A percentile compares a stretch with the other conserved stretches of the same genome.
Evolutionary conservation across 306 rosid species (phyloP).

Genomic region (Albizia julibrissin): DNA sequence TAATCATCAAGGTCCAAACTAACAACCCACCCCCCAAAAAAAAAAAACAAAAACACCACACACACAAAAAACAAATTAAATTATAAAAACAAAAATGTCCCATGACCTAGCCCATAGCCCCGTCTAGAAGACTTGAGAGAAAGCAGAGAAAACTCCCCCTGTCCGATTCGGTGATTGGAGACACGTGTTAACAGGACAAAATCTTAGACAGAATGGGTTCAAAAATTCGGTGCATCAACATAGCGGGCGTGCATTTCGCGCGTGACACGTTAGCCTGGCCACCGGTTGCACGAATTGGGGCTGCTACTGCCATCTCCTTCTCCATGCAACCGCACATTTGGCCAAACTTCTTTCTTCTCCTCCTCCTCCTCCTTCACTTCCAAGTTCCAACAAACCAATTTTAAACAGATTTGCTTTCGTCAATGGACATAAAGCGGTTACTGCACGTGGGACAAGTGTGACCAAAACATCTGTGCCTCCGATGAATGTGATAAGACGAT

Average conservation of each 20-base stretch:
- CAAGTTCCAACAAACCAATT: too few species aligned
- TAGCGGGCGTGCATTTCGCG: background rate
- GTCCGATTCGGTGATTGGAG: too few species aligned
- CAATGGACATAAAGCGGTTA: background rate
- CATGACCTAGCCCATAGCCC: background rate
- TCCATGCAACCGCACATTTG: constrained; percentile 23
- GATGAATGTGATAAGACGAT: background rate
- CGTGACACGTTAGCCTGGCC: background rate
- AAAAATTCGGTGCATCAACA: background rate
- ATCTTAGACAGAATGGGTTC: background rate
- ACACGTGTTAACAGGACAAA: constrained; percentile 2
- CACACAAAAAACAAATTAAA: too few species aligned
- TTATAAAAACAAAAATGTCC: too few species aligned
- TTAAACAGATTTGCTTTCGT: background rate
- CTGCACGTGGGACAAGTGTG: background rate
- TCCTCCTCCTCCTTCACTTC: too few species aligned
- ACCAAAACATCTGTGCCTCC: background rate
- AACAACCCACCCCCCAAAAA: background rate
- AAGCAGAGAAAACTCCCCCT: background rate
- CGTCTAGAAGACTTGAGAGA: background rate
- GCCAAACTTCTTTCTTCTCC: background rate
- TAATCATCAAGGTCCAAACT: background rate
- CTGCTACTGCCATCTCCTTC: background rate
- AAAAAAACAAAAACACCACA: too few species aligned
- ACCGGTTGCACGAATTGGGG: background rate